phyloP scores from a whole-genome alignment of 768 basidiomycete species.

The Pholiota molesta region DNA sequence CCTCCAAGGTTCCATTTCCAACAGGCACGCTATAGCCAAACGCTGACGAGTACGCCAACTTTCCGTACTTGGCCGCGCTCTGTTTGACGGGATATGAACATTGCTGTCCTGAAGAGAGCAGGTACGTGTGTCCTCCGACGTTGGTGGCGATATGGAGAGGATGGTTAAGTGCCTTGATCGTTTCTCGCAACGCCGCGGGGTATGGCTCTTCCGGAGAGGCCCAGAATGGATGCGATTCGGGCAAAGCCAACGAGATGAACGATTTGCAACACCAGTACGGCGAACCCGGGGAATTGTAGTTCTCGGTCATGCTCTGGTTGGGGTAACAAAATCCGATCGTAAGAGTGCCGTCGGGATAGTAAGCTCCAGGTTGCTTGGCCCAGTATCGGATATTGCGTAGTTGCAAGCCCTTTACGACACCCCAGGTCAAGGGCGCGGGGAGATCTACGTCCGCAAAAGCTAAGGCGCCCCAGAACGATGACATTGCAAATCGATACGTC shows the following conservation, averaged over 20 bases:
- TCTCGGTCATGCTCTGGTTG: slow-evolving; percentile 76
- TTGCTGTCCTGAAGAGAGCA: slow-evolving; percentile 77
- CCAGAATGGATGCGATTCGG: slow-evolving; percentile 76
- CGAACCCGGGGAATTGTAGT: slow-evolving; percentile 79
- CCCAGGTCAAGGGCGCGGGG: slow-evolving; percentile 74
- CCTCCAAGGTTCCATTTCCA: slow-evolving; percentile 67
- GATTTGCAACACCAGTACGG: slow-evolving; percentile 86
- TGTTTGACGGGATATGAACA: slow-evolving; percentile 82
- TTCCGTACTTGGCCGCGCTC: slow-evolving; percentile 79
- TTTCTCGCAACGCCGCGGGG: slow-evolving; percentile 49
- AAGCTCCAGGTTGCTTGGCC: slow-evolving; percentile 65
- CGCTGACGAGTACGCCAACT: slow-evolving; percentile 75
- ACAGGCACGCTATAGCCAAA: slow-evolving; percentile 80
- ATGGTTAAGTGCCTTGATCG: slow-evolving; percentile 55
- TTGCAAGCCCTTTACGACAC: slow-evolving; percentile 72
- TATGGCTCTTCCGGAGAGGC: slow-evolving; percentile 64
- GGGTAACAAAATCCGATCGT: slow-evolving; percentile 75
- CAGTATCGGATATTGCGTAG: slow-evolving; percentile 76
- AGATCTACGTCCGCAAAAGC: slow-evolving; percentile 73
- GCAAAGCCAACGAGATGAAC: slow-evolving; percentile 66
- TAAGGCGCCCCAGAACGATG: slow-evolving; percentile 76
- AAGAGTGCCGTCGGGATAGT: slow-evolving; percentile 64
- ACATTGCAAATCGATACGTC: slow-evolving; percentile 83
- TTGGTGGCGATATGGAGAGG: slow-evolving; percentile 72
- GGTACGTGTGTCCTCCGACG: slow-evolving; percentile 64